Base-by-base conservation (phyloP, 1,284 basidiomycete species). In the Fomitopsis schrenkii region DNA sequence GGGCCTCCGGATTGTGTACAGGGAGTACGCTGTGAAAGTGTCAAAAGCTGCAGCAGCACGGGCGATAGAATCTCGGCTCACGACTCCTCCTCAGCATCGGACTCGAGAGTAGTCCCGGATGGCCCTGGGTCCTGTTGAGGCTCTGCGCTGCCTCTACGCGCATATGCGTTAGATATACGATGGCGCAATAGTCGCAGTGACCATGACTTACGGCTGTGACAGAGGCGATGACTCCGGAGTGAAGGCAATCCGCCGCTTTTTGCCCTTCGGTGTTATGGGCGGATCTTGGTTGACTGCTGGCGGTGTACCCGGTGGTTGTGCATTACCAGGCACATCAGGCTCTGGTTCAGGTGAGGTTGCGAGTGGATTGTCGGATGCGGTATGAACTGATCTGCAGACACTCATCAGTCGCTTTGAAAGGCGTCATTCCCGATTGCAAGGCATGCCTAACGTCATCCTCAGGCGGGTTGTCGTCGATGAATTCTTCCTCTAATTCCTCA, bases 401-500 rank as follows among this genome's bases (percentile, higher is more conserved):
- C 14, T 17, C 28, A 19, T 26, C 33, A 35, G 3, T 55, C 55
- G 40, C 22, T 22, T 55, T 33, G 42, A 3, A 41, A 54, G 3
- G 17, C 59, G 14, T 3, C 3, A 35, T 15, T 2, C 4, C 5
- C 26, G 17, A 15, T n/a, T 40, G 3, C 5, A 9, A 40, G 2
- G 52, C 33, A 22, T 22, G 55, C 57, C 58, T 52, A 33, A 48
- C 52, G 17, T 60, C 48, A 40, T 19, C 54, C 22, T 67, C 66
- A 4, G 61, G 44, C 12, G 54, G 53, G 12, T 64, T 74, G 48
- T 76, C 76, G 63, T 77, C 72, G 53, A 81, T 73, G 64, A 81
- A 79, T 14, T 70, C 67, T 63, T 78, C 79, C 61, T 75, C 75
- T 22, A 64, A 76, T 62, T 81, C 79, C 63, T 80, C 79, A 61